These are phyloP conservation scores for Lasiosphaeria ovina DNA, from an alignment of 495 filamentous ascomycete species.

Conservation along the genomic window DNA sequence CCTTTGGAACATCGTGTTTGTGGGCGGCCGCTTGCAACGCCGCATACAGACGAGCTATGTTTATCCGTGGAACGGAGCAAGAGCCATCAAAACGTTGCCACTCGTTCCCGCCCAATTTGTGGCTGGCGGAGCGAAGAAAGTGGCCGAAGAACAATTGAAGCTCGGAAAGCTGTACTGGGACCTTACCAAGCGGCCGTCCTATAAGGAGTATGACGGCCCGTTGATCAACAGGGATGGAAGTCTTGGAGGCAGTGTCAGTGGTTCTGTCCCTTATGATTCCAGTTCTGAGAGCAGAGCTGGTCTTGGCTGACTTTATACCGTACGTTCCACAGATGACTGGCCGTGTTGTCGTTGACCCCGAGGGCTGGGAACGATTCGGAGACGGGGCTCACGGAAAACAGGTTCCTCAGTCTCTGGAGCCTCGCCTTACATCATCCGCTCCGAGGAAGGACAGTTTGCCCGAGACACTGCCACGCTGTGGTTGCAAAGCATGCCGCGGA, in stretches of 20 bases:
- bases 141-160: slow-evolving; percentile 28
- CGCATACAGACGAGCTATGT: slow-evolving; percentile 29
- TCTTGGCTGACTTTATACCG: slow-evolving; percentile 8
- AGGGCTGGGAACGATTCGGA: slow-evolving; percentile 29
- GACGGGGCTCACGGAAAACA: slow-evolving; percentile 14
- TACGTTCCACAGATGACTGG: slow-evolving; percentile 27
- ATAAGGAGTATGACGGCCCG: slow-evolving; percentile 37
- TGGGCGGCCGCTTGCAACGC: slow-evolving; percentile 24
- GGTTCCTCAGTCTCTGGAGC: not conserved
- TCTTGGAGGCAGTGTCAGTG: slow-evolving; percentile 10
- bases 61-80: slow-evolving; percentile 33
- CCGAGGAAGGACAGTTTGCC: slow-evolving; percentile 31
- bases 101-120: slow-evolving; percentile 38
- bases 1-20: slow-evolving; percentile 38
- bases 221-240: slow-evolving; percentile 16
- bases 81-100: slow-evolving; percentile 29
- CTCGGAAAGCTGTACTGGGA: slow-evolving; percentile 40
- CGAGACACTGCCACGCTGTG: slow-evolving; percentile 30
- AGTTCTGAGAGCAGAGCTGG: slow-evolving; percentile 6
- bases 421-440: not conserved
- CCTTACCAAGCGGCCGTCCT: slow-evolving; percentile 34
- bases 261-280: not conserved
- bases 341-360: slow-evolving; percentile 39
- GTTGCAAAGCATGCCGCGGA: slow-evolving; percentile 28
- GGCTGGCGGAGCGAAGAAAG: slow-evolving; percentile 19